Percentiles rank a stretch among this genome's conserved stretches.
Conservation (phyloP, 371 early-diverging fungal species). For the Cladochytrium tenue region DNA sequence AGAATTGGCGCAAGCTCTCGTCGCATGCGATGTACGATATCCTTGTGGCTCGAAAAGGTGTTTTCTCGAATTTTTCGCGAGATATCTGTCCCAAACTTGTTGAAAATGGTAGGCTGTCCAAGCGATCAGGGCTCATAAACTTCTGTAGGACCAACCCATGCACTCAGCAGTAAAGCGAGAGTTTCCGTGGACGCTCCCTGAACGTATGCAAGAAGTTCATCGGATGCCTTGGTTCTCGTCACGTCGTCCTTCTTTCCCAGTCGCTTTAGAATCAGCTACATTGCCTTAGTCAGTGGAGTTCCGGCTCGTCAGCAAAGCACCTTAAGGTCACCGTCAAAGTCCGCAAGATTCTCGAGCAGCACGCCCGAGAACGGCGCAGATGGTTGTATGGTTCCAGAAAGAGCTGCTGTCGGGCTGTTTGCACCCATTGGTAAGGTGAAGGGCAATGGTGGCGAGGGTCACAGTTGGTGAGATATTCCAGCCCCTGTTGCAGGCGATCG, state of each 20-base stretch:
- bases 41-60: constrained; percentile 27
- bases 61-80: constrained; percentile 43
- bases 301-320: background rate
- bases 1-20: constrained; percentile 46
- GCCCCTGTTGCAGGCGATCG: too few relatives aligned
- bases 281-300: background rate
- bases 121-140: background rate
- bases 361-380: too few relatives aligned
- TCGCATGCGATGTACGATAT: constrained; percentile 28
- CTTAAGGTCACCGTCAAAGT: background rate
- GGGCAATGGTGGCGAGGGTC: too few relatives aligned
- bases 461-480: too few relatives aligned
- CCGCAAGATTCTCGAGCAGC: background rate
- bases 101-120: constrained; percentile 37
- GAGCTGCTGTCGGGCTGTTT: too few relatives aligned
- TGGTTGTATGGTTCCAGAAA: too few relatives aligned
- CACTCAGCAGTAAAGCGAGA: constrained; percentile 29
- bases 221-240: constrained; percentile 48
- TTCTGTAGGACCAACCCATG: constrained; percentile 38
- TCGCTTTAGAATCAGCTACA: constrained; percentile 43
- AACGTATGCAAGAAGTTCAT: constrained; percentile 38
- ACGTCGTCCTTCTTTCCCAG: constrained; percentile 47
- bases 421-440: too few relatives aligned
- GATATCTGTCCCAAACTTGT: constrained; percentile 32
- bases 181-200: constrained; percentile 8